Evolutionary conservation across 2,329 filamentous ascomycete genomes (phyloP).

Genomic region (Fusarium armeniacum): DNA sequence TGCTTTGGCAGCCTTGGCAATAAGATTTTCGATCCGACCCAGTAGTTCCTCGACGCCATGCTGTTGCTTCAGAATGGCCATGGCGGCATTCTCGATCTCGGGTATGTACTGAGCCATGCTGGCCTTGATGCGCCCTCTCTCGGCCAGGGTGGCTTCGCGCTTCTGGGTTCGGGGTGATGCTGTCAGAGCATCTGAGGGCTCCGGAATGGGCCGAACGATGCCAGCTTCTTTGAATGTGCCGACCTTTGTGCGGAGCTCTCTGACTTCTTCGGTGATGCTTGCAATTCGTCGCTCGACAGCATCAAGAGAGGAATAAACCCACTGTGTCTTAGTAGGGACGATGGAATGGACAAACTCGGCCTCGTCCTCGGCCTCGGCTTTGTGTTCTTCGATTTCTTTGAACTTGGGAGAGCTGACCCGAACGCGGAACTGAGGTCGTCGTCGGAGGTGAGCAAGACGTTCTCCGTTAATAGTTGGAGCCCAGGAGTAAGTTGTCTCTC

Average conservation of each 20-base stretch:
- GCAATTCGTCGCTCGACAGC: constrained; percentile 18
- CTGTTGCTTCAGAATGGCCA: not conserved
- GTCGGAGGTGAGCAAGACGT: constrained; percentile 1
- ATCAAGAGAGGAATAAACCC: constrained; percentile 21
- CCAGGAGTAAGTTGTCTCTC: constrained; percentile 17
- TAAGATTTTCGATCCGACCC: not conserved
- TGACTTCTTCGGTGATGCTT: not conserved
- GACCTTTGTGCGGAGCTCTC: constrained; percentile 5
- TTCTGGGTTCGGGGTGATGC: constrained; percentile 19
- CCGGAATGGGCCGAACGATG: not conserved
- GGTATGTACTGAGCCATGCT: not conserved
- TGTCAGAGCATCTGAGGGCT: not conserved
- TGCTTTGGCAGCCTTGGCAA: not conserved
- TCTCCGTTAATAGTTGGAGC: not conserved
- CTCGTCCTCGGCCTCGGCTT: not conserved
- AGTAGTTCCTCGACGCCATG: not conserved
- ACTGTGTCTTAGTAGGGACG: constrained; percentile 17
- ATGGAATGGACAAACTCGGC: constrained; percentile 1
- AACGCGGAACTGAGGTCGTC: not conserved
- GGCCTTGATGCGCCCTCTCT: constrained; percentile 22
- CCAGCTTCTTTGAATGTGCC: constrained; percentile 9
- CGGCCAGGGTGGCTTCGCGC: constrained; percentile 1
- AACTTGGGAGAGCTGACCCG: not conserved
- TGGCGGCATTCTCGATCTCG: constrained; percentile 1
- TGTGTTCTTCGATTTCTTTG: constrained; percentile 6